phyloP scores from a whole-genome alignment of 1,284 basidiomycete genomes.

The Porodaedalea pini region DNA sequence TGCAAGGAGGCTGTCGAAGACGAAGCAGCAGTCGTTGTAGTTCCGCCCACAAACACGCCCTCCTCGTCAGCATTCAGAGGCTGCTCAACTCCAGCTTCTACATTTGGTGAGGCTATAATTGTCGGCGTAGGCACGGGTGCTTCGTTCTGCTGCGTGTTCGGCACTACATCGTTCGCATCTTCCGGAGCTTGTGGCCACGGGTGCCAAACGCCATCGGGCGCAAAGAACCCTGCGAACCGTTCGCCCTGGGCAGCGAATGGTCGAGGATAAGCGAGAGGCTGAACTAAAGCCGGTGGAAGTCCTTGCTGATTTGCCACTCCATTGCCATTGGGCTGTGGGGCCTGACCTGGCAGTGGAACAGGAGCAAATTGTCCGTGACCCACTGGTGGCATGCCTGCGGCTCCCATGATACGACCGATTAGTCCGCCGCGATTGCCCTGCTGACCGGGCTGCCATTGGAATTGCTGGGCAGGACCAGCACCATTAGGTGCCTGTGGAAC shows the following conservation, averaged over 20 bases:
- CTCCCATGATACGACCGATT: slow-evolving; percentile 19
- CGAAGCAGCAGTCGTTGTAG: not conserved
- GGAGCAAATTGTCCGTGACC: slow-evolving; percentile 23
- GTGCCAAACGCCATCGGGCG: slow-evolving; percentile 18
- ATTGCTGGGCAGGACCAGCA: not conserved
- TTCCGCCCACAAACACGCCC: not conserved
- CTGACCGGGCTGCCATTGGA: slow-evolving; percentile 13
- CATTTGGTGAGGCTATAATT: not conserved
- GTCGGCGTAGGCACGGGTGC: slow-evolving; percentile 15
- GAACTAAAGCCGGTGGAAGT: not conserved
- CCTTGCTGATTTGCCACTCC: not conserved
- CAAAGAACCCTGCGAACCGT: slow-evolving; percentile 17
- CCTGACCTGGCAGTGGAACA: slow-evolving; percentile 15
- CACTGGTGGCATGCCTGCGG: slow-evolving; percentile 19
- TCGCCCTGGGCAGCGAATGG: not conserved
- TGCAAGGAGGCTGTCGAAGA: not conserved
- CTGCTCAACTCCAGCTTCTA: not conserved
- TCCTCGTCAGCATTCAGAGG: slow-evolving; percentile 8
- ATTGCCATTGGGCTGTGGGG: slow-evolving; percentile 9
- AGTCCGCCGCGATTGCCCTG: slow-evolving; percentile 15
- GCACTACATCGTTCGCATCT: not conserved
- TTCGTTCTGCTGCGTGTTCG: not conserved
- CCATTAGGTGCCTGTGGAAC: slow-evolving; percentile 4
- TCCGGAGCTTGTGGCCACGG: slow-evolving; percentile 7
- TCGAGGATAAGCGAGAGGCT: slow-evolving; percentile 2